Percentiles rank a stretch among this genome's conserved stretches.
phyloP scores from a whole-genome alignment of 164 flowering plant species.

The Saururus chinensis region DNA sequence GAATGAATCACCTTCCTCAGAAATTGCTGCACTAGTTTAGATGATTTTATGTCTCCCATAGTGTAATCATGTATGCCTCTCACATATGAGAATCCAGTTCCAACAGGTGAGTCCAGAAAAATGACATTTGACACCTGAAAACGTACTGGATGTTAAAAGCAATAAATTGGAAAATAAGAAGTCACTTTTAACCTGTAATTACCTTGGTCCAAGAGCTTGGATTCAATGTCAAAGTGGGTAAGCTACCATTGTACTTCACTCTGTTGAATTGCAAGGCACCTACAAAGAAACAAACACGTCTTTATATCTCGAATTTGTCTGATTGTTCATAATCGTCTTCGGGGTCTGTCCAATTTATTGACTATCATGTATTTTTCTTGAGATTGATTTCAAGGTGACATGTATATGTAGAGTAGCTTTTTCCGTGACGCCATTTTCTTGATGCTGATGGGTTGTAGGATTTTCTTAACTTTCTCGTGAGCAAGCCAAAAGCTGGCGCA shows the following conservation, averaged over 20 bases:
- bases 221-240: background rate
- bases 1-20: background rate
- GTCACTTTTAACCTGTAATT: background rate
- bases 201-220: slow-evolving; percentile 3
- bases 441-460: no score
- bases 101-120: slow-evolving; percentile 15
- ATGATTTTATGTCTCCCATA: slow-evolving; percentile 1
- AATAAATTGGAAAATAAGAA: background rate
- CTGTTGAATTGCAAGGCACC: background rate
- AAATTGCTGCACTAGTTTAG: background rate
- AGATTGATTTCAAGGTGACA: no score
- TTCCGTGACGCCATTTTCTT: no score
- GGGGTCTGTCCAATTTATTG: no score
- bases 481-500: no score
- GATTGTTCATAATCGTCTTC: no score
- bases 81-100: slow-evolving; percentile 19
- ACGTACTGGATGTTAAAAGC: no score
- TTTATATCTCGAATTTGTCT: background rate
- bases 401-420: no score
- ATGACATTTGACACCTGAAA: slow-evolving; percentile 12
- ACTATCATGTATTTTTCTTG: no score
- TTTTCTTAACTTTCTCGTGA: no score
- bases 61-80: background rate
- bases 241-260: background rate
- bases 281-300: background rate